Percentiles rank a stretch among this genome's conserved stretches.
phyloP scores from a whole-genome alignment of 2,329 filamentous ascomycete species.

The Didymella exigua region DNA sequence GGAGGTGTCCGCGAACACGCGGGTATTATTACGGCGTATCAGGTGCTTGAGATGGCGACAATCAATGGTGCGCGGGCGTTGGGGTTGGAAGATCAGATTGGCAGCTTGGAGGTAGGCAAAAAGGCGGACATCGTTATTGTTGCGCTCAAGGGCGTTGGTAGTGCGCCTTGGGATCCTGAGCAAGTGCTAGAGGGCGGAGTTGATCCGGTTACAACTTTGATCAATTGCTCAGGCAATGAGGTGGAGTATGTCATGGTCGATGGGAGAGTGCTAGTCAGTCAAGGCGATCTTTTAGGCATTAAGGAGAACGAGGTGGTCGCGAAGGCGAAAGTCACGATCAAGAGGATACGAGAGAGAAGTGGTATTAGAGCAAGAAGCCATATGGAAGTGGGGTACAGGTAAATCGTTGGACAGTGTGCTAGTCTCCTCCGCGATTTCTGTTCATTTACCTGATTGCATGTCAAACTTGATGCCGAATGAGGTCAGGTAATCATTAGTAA shows the following conservation, averaged over 20 bases:
- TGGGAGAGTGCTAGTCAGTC: background rate
- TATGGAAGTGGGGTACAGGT: background rate
- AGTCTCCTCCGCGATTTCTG: too few species aligned
- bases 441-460: too few species aligned
- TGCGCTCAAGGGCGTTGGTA: conserved; percentile 34
- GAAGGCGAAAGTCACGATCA: background rate
- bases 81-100: conserved; percentile 46
- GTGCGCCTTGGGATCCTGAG: background rate
- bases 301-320: background rate
- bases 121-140: conserved; percentile 51
- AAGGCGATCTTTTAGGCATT: background rate
- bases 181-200: background rate
- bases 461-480: too few species aligned
- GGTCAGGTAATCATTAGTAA: too few species aligned
- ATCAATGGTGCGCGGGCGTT: conserved; percentile 34
- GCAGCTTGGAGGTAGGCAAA: conserved; percentile 50
- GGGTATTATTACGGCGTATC: conserved; percentile 24
- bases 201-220: background rate
- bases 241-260: background rate
- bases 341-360: background rate
- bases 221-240: background rate
- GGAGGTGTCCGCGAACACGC: conserved; percentile 22
- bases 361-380: background rate
- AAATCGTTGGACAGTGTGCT: too few species aligned
- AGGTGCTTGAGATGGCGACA: conserved; percentile 31